A percentile compares a stretch with the other conserved stretches of the same genome.
These are phyloP conservation scores for Nematodospora anomalae DNA, from an alignment of 1,139 yeast species.

Conservation along the genomic window DNA sequence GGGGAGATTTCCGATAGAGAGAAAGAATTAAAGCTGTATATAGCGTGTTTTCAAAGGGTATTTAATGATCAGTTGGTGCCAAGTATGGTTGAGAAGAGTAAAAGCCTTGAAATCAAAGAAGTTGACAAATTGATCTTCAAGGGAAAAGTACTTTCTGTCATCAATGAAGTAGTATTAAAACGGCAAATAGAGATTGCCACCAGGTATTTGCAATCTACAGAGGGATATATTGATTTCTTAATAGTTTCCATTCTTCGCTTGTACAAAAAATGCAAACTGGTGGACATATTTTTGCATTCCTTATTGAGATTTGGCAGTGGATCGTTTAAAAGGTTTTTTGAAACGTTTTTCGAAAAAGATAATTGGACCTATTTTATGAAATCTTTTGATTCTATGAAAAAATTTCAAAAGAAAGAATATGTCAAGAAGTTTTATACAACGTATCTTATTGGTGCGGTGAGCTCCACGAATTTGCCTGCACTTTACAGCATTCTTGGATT, in stretches of 20 bases:
- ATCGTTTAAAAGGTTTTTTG: conserved; percentile 22
- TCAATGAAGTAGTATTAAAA: conserved; percentile 23
- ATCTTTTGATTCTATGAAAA: conserved; percentile 24
- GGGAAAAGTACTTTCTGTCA: conserved; percentile 29
- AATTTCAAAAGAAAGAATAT: conserved; percentile 26
- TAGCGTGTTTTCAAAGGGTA: conserved; percentile 16
- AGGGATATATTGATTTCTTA: conserved; percentile 25
- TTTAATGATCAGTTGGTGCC: conserved; percentile 21
- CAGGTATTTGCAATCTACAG: conserved; percentile 20
- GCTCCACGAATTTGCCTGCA: conserved; percentile 7
- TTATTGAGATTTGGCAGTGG: conserved; percentile 24
- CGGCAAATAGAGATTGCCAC: conserved; percentile 14
- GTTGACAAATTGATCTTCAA: conserved; percentile 39
- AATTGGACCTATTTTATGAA: conserved; percentile 23
- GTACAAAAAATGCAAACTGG: conserved; percentile 10
- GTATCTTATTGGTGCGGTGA: conserved; percentile 7
- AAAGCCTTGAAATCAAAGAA: conserved; percentile 26
- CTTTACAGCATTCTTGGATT: conserved; percentile 12
- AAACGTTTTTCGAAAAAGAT: conserved; percentile 21
- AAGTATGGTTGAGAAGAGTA: conserved; percentile 13
- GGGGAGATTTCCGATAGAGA: conserved; percentile 2
- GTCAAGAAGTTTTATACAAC: conserved; percentile 12
- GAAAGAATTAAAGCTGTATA: conserved; percentile 10
- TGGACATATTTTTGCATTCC: conserved; percentile 25
- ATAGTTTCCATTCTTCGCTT: conserved; percentile 18